Evolutionary conservation across 2,329 filamentous ascomycete genomes (phyloP), one percentile per base, ranked within the genome.

Genomic region (Sclerotinia glacialis): DNA sequence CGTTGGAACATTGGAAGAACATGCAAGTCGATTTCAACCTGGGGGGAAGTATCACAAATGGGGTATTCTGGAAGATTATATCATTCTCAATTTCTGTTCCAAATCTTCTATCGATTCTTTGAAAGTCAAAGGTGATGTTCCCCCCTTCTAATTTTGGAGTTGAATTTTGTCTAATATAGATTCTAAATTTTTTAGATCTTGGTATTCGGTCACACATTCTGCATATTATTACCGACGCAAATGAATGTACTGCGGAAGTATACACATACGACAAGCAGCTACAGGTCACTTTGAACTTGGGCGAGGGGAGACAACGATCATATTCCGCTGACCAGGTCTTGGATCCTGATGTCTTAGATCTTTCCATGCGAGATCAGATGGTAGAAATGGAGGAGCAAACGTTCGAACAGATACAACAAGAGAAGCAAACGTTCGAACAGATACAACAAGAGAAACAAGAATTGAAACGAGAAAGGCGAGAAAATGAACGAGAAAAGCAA

Each of bases 181-280:
- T 28, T 37, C 18, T 37, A 5, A 5, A 0, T n/a, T n/a, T 55
- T 23, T 18, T 49, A 61, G 58, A 61, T 49, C 26, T 61, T 40
- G 46, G 26, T 37, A 37, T 23, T 2, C 58, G 40, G 37, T 50
- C n/a, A 28, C 58, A 61, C 26, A 50, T 37, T 26, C 12, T 46
- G 9, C 44, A 61, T 23, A 7, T 61, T 37, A 7, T 49, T 34
- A 61, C 37, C 16, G 21, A 61, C 16, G 28, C 46, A 26, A 49
- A 37, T 11, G 28, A 50, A 34, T 18, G n/a, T 11, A 47, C 44
- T 34, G 28, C 58, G 28, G 44, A 49, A 50, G 46, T 37, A 50
- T 61, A 61, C 31, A 61, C 58, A 23, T 49, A 46, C 34, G 26
- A 50, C 46, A 61, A 37, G 28, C 28, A 61, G 46, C 58, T 61